These are phyloP conservation scores for Fusarium nisikadoi DNA, from an alignment of 2,329 filamentous ascomycete genomes.

Conservation along the genomic window DNA sequence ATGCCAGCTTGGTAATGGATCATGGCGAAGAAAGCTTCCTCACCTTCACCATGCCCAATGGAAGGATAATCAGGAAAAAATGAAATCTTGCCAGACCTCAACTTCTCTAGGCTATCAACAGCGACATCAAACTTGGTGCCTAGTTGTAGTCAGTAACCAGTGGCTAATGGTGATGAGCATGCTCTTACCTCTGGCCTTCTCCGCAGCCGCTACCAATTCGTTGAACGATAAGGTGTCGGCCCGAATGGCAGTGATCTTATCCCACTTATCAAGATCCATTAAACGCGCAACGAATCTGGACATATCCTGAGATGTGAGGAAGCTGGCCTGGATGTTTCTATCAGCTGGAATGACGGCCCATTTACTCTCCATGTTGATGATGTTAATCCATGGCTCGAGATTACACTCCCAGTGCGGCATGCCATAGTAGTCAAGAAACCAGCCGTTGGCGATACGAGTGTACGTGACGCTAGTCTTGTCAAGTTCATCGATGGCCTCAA, in stretches of 20 bases:
- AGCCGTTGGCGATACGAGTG: conserved; percentile 37
- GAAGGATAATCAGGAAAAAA: conserved; percentile 34
- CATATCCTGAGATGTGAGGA: conserved; percentile 40
- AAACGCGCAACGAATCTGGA: conserved; percentile 22
- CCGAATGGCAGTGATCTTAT: conserved; percentile 11
- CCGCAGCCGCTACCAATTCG: conserved; percentile 18
- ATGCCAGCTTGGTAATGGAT: conserved; percentile 33
- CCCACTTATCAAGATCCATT: conserved; percentile 31
- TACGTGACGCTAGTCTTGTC: conserved; percentile 13
- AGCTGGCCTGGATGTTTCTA: conserved; percentile 19
- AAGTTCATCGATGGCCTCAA: conserved; percentile 34
- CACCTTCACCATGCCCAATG: conserved; percentile 25
- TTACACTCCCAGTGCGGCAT: conserved; percentile 36
- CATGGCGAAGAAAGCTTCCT: conserved; percentile 35
- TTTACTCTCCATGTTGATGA: conserved; percentile 37
- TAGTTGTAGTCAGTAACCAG: not conserved
- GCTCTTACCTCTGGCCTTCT: conserved; percentile 21
- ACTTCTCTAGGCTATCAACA: conserved; percentile 34
- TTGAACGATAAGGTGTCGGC: conserved; percentile 24
- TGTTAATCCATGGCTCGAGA: conserved; percentile 40
- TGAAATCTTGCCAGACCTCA: conserved; percentile 40
- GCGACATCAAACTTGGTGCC: conserved; percentile 26
- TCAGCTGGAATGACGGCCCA: conserved; percentile 36
- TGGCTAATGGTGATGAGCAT: accelerated
- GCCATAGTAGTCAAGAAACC: conserved; percentile 45